Percentiles rank a stretch among this genome's conserved stretches.
Evolutionary conservation across 768 basidiomycete species (phyloP).

Genomic region (Fomitopsis pulvina): DNA sequence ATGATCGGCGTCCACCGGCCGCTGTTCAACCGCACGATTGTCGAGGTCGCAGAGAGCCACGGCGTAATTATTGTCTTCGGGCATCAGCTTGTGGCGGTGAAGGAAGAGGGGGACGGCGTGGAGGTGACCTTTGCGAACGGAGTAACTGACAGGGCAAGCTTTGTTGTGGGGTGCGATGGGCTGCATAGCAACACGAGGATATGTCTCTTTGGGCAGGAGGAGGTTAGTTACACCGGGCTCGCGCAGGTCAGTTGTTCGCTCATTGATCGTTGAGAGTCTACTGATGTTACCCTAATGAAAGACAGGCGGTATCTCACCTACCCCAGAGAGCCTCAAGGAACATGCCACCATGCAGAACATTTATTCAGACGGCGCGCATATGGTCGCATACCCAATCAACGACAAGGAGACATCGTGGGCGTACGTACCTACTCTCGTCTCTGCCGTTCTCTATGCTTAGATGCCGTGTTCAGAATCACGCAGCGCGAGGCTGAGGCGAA

Average conservation of each 20-base stretch:
- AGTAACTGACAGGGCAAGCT: slow-evolving; percentile 26
- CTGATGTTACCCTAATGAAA: slow-evolving; percentile 10
- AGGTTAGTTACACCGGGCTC: slow-evolving; percentile 31
- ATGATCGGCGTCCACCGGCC: slow-evolving; percentile 27
- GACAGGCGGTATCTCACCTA: slow-evolving; percentile 31
- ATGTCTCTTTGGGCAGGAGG: slow-evolving; percentile 31
- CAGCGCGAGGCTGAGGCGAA: slow-evolving; percentile 30
- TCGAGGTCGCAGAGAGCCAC: slow-evolving; percentile 24
- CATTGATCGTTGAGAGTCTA: no score
- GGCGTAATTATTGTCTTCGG: slow-evolving; percentile 30
- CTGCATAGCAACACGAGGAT: slow-evolving; percentile 35
- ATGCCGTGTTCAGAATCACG: slow-evolving; percentile 22
- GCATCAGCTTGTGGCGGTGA: slow-evolving; percentile 25
- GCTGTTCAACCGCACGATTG: slow-evolving; percentile 25
- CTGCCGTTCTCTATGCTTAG: background rate
- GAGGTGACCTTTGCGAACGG: slow-evolving; percentile 31
- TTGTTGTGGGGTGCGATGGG: slow-evolving; percentile 40
- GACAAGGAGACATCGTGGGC: slow-evolving; percentile 30
- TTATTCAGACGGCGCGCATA: slow-evolving; percentile 31
- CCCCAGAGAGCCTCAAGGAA: slow-evolving; percentile 12
- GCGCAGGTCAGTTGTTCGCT: slow-evolving; percentile 24
- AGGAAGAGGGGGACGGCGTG: slow-evolving; percentile 25
- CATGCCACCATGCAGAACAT: slow-evolving; percentile 25
- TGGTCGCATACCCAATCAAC: slow-evolving; percentile 30
- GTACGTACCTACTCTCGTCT: slow-evolving; percentile 18